Evolutionary conservation across 306 rosid species (phyloP), one percentile per base, ranked within the genome.

Genomic region (Begonia masoniana): DNA sequence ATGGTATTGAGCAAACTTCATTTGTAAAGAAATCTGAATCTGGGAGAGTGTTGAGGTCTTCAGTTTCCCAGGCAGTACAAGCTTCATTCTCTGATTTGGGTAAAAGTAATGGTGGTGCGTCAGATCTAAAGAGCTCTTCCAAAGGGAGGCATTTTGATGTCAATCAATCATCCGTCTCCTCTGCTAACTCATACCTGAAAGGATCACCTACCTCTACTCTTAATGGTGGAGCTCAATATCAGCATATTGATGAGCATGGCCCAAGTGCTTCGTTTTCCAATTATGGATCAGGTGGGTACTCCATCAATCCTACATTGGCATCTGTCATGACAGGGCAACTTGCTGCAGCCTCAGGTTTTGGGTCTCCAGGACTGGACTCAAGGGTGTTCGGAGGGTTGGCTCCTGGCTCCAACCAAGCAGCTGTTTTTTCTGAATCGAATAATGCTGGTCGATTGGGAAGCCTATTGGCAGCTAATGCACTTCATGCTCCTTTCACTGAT

Each of bases 311-410:
- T 4, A 78, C 88, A 16, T 54, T 79, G 69, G 70, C 82, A 10
- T 72, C 95, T 61, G 61, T 85, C 87, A 82, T 89, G 94, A 74
- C 88, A 41, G 81, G 68, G 75, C 97, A 89, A 73, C 76, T 82
- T 42, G 87, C 95, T 31, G 61, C 83, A 15, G 91, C 91, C 59
- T 74, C 95, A 49, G 83, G 68, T 50, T 57, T 89, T 83, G 83
- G 66, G 10, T 55, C 83, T 15, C 77, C 92, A 36, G 91, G 87
- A 62, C 73, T 85, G 78, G 97, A 85, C 54, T 67, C 96, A 0
- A 71, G 94, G 71, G 54, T 80, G 46, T 79, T 82, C 23, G 80
- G 93, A 17, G 79, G 83, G 42, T 65, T 71, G 61, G 43, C 69
- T 58, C 68, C 78, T 54, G 95, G 88, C 71, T 41, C 66, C 57